Percentiles rank a stretch among this genome's conserved stretches.
These are phyloP conservation scores for Nicotiana sylvestris DNA, from an alignment of 257 asterid species.

Conservation along the genomic window DNA sequence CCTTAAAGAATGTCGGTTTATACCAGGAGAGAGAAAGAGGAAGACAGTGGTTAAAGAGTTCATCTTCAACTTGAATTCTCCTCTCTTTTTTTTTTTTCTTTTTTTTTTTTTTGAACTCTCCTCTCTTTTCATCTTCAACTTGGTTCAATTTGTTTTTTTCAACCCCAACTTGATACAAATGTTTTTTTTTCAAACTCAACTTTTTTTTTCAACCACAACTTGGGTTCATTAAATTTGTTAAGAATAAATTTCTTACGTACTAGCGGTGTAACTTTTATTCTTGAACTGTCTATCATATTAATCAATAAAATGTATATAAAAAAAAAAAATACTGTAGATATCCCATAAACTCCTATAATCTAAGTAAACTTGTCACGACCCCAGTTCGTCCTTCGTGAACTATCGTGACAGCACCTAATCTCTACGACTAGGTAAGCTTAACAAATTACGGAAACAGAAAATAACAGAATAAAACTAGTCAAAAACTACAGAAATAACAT, in stretches of 20 bases:
- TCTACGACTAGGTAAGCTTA: too few relatives aligned
- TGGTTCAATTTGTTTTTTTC: constrained; percentile 3
- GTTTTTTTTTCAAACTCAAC: not conserved
- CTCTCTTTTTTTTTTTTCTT: not conserved
- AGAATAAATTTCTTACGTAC: not conserved
- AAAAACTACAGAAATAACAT: too few relatives aligned
- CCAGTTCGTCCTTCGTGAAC: too few relatives aligned
- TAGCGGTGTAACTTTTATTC: not conserved
- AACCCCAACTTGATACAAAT: not conserved
- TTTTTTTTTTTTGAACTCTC: not conserved
- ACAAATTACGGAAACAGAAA: too few relatives aligned
- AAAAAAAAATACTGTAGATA: too few relatives aligned
- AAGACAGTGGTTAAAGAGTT: constrained; percentile 7
- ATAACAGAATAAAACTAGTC: too few relatives aligned
- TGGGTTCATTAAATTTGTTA: constrained; percentile 8
- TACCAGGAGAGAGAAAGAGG: constrained; percentile 8
- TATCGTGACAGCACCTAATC: too few relatives aligned
- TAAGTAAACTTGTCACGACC: too few relatives aligned
- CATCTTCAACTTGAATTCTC: constrained; percentile 25
- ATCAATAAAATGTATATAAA: too few relatives aligned
- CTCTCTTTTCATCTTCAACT: constrained; percentile 18
- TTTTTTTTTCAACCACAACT: not conserved
- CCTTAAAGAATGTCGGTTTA: constrained; percentile 41
- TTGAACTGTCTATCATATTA: too few relatives aligned
- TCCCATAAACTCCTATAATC: too few relatives aligned